Evolutionary conservation across 1,284 basidiomycete genomes (phyloP).

Genomic region (Moesziomyces parantarcticus): DNA sequence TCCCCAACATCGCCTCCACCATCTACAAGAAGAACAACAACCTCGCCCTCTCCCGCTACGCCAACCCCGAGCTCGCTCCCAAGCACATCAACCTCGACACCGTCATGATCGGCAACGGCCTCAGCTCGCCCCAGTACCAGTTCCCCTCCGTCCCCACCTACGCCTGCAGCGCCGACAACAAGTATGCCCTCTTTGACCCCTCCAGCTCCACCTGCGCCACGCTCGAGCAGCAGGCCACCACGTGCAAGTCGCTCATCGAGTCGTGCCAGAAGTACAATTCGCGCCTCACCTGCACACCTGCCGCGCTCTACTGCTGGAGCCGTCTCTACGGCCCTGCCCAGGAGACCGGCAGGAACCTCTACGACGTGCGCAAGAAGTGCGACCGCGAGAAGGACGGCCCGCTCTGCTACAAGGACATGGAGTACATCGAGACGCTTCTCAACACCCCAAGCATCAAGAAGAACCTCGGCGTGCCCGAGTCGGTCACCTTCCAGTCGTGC

Average conservation of each 20-base stretch:
- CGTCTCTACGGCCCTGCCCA: constrained; percentile 72
- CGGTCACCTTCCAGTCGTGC: constrained; percentile 74
- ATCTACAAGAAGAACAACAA: constrained; percentile 65
- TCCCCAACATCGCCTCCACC: constrained; percentile 61
- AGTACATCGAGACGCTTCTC: constrained; percentile 69
- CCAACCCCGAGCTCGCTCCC: constrained; percentile 35
- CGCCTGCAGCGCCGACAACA: constrained; percentile 72
- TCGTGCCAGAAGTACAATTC: constrained; percentile 64
- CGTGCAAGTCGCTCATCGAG: constrained; percentile 75
- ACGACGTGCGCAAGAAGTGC: constrained; percentile 85
- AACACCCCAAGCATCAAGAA: constrained; percentile 75
- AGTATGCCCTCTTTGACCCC: constrained; percentile 77
- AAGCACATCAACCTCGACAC: constrained; percentile 62
- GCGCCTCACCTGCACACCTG: constrained; percentile 72
- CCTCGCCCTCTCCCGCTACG: constrained; percentile 41
- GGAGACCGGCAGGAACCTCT: constrained; percentile 72
- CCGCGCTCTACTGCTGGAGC: constrained; percentile 70
- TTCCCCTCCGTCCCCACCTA: constrained; percentile 77
- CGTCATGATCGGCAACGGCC: constrained; percentile 66
- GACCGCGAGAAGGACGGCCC: constrained; percentile 76
- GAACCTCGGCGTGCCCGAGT: constrained; percentile 76
- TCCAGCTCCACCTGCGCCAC: constrained; percentile 76
- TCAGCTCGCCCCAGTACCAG: constrained; percentile 65
- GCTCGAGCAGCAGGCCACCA: constrained; percentile 76
- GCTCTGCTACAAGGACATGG: constrained; percentile 73